These are phyloP conservation scores for Lycium barbarum DNA, from an alignment of 257 asterid genomes.

Conservation along the genomic window DNA sequence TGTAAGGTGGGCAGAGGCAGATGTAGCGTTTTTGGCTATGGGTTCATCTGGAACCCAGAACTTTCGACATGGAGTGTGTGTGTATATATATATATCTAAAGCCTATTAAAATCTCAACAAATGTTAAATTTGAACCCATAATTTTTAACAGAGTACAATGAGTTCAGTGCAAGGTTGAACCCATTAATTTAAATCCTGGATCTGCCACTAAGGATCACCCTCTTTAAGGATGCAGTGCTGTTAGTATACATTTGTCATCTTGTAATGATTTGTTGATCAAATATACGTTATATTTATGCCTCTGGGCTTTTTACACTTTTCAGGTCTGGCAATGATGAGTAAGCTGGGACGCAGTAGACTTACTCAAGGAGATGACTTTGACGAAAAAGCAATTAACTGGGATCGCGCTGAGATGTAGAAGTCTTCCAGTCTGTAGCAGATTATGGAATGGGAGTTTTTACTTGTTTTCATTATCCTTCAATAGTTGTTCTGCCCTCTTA, in stretches of 20 bases:
- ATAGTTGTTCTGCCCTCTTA: neutral
- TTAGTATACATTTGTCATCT: neutral
- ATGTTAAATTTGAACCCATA: neutral
- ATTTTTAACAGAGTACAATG: neutral
- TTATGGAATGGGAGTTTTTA: neutral
- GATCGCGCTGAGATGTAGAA: constrained; percentile 32
- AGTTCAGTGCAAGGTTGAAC: neutral
- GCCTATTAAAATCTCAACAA: neutral
- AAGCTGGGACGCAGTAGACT: constrained; percentile 30
- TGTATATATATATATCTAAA: too few relatives aligned
- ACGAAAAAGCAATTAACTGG: constrained; percentile 35
- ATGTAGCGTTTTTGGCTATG: neutral
- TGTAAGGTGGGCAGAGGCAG: neutral
- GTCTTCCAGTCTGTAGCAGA: neutral
- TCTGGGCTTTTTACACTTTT: neutral
- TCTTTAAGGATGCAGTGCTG: neutral
- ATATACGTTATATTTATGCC: neutral
- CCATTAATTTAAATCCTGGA: neutral
- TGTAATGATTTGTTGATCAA: neutral
- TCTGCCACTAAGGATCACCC: neutral
- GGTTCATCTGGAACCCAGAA: neutral
- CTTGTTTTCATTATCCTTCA: neutral
- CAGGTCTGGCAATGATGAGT: constrained; percentile 39
- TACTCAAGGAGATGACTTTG: constrained; percentile 29
- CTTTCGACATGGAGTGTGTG: neutral